A percentile compares a stretch with the other conserved stretches of the same genome.
Evolutionary conservation across 176 grass and related monocot genomes (phyloP).

Genomic region (Eleusine coracana): DNA sequence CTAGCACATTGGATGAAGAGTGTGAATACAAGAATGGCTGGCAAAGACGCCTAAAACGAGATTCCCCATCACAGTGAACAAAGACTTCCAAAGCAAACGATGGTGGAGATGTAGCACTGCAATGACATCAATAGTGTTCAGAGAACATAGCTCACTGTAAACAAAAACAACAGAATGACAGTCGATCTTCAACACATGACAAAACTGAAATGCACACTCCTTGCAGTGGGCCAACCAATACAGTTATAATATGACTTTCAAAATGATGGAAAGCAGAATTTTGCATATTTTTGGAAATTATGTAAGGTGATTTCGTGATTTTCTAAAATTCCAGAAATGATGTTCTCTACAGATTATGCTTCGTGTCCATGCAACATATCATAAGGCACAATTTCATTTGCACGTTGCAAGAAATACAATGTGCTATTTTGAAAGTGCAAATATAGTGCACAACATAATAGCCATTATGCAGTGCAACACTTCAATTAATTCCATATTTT

Average conservation of each 20-base stretch:
- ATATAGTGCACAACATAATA: background rate
- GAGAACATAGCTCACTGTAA: constrained; percentile 10
- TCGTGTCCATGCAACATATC: background rate
- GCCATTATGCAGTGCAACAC: background rate
- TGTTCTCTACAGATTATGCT: background rate
- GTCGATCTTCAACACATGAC: constrained; percentile 5
- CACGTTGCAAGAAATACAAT: background rate
- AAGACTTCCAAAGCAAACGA: constrained; percentile 99
- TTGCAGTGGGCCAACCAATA: constrained; percentile 3
- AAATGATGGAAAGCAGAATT: constrained; percentile 28
- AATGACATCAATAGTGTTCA: constrained; percentile 33
- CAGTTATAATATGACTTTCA: constrained; percentile 1
- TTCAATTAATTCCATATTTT: background rate
- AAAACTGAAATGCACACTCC: constrained; percentile 12
- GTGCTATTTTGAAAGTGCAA: background rate
- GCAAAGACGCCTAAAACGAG: constrained; percentile 95
- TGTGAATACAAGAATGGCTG: constrained; percentile 98
- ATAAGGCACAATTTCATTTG: background rate
- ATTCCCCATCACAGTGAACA: constrained; percentile 92
- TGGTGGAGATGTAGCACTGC: constrained; percentile 85
- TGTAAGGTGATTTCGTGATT: background rate
- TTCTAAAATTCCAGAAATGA: background rate
- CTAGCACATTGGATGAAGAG: constrained; percentile 95
- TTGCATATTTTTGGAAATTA: constrained; percentile 3
- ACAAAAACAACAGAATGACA: background rate